phyloP scores from a whole-genome alignment of 768 basidiomycete genomes.

The Sarcodon aspratus region DNA sequence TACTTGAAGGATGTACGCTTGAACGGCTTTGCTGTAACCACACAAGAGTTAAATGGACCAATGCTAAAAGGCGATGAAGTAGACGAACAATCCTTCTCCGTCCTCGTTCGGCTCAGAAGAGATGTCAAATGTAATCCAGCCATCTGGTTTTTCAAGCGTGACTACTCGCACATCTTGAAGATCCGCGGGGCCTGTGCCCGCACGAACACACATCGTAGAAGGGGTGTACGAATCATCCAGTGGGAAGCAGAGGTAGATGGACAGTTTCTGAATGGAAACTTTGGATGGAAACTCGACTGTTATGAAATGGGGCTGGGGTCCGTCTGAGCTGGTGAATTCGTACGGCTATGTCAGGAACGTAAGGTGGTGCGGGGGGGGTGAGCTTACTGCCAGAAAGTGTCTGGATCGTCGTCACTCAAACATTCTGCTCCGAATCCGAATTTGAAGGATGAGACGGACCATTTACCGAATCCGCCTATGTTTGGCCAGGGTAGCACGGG shows the following conservation, averaged over 20 bases:
- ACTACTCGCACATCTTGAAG: constrained; percentile 85
- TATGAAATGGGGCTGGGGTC: constrained; percentile 94
- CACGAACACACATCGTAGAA: constrained; percentile 78
- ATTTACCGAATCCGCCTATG: constrained; percentile 81
- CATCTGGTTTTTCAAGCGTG: constrained; percentile 83
- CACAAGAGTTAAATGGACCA: not conserved
- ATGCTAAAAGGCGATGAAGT: not conserved
- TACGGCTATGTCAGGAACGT: not conserved
- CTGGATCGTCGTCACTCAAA: constrained; percentile 75
- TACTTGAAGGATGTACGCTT: constrained; percentile 84
- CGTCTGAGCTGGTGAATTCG: constrained; percentile 58
- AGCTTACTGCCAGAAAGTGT: constrained; percentile 97
- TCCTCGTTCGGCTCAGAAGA: constrained; percentile 73
- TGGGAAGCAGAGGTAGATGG: constrained; percentile 68
- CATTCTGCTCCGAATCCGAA: constrained; percentile 95
- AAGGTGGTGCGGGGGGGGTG: not conserved
- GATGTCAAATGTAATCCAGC: constrained; percentile 86
- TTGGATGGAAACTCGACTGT: constrained; percentile 89
- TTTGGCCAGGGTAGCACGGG: constrained; percentile 64
- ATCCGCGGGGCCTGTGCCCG: constrained; percentile 86
- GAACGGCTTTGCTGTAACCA: constrained; percentile 61
- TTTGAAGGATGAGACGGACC: constrained; percentile 95
- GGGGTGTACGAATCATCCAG: constrained; percentile 97
- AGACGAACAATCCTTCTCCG: constrained; percentile 63
- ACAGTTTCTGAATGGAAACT: constrained; percentile 88